Percentiles rank a stretch among this genome's conserved stretches.
Evolutionary conservation across 2,329 filamentous ascomycete species (phyloP).

Genomic region (Colletotrichum sp.): DNA sequence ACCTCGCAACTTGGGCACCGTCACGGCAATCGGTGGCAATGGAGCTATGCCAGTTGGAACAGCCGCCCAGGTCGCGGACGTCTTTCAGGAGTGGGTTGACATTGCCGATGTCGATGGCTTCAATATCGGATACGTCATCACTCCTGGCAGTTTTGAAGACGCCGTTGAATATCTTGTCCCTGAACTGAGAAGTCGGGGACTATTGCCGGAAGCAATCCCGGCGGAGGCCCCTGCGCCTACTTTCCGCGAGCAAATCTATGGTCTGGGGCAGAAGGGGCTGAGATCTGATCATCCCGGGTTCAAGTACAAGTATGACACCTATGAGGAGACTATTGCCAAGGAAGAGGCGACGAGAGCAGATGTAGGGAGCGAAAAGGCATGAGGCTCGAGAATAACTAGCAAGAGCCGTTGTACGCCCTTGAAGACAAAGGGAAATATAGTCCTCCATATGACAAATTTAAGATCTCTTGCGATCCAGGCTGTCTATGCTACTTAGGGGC

Average conservation of each 20-base stretch:
- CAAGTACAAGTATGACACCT: conserved; percentile 6
- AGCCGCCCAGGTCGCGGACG: conserved; percentile 46
- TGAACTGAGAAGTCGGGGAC: conserved; percentile 28
- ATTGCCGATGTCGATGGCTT: conserved; percentile 48
- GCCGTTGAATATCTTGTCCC: conserved; percentile 33
- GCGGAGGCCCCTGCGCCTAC: not conserved
- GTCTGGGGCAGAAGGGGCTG: not conserved
- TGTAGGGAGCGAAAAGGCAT: too few species aligned
- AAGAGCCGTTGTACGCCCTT: not conserved
- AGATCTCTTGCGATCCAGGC: too few species aligned
- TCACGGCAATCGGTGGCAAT: conserved; percentile 43
- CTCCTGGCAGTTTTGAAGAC: conserved; percentile 40
- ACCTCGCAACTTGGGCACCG: conserved; percentile 44
- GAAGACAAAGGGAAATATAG: not conserved
- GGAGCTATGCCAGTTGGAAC: conserved; percentile 40
- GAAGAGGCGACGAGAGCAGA: not conserved
- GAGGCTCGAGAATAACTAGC: not conserved
- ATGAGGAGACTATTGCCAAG: not conserved
- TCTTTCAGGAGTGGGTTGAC: conserved; percentile 46
- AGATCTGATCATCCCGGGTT: not conserved
- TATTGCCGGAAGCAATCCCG: conserved; percentile 4
- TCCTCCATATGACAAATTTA: too few species aligned
- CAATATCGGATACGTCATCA: conserved; percentile 46
- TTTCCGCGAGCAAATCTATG: conserved; percentile 3
- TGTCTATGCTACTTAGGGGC: too few species aligned